Evolutionary conservation across 495 filamentous ascomycete species (phyloP).

Genomic region (Podospora comata): DNA sequence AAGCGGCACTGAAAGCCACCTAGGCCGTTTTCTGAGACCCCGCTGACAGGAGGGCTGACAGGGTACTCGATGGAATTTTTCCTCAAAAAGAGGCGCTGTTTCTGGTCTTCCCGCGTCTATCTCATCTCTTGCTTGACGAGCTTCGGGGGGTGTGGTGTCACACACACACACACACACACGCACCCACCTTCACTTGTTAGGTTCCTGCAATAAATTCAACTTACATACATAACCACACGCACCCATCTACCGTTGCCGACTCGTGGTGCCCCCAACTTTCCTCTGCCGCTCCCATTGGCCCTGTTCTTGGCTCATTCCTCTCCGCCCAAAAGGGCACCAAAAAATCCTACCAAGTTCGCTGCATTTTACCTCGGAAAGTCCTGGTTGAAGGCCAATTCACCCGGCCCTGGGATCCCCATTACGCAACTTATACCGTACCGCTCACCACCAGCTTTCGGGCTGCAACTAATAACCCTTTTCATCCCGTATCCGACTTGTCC

Average conservation of each 20-base stretch:
- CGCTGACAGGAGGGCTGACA: conserved; percentile 17
- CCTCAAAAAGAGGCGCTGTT: not conserved
- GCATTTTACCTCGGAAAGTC: not conserved
- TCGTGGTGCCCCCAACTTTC: conserved; percentile 8
- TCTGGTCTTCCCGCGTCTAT: conserved; percentile 5
- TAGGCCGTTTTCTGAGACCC: conserved; percentile 2
- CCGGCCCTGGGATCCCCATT: not conserved
- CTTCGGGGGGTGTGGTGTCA: conserved; percentile 7
- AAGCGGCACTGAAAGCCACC: conserved; percentile 7
- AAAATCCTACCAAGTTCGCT: conserved; percentile 17
- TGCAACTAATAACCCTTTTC: conserved; percentile 7
- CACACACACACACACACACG: conserved; percentile 9
- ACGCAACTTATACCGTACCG: not conserved
- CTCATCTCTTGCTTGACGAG: conserved; percentile 2
- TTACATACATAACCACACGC: conserved; percentile 1
- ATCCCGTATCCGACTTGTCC: conserved; percentile 14
- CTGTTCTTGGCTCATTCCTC: conserved; percentile 5
- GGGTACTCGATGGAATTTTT: conserved; percentile 9
- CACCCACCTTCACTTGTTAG: not conserved
- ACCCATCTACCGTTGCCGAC: conserved; percentile 12
- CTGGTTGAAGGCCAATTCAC: not conserved
- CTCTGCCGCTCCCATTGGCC: conserved; percentile 14
- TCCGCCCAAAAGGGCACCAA: conserved; percentile 6
- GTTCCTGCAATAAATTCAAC: conserved; percentile 12
- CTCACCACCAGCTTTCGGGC: not conserved